Base-by-base conservation (phyloP, 495 filamentous ascomycete genomes). In the Penicillium samsonianum region DNA sequence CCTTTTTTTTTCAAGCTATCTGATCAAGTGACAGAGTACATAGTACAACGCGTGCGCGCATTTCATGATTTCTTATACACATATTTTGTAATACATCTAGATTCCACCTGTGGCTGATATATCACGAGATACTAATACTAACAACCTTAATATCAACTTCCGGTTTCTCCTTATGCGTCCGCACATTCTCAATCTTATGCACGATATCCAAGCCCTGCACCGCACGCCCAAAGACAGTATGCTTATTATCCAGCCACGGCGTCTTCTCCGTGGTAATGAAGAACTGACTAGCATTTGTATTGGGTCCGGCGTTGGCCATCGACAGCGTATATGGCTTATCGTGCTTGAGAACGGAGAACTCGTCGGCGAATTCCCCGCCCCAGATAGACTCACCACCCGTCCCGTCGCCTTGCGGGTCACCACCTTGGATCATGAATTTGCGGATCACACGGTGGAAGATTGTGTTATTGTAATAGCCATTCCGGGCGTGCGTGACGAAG, bases 251-350 rank as follows among this genome's bases (percentile, higher is more conserved):
- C 54, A 99, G 74, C 95, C 95, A 99, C 14, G 92, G 87, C 12
- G 94, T 90, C 76, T 94, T 94, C 71, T 98, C 94, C 2, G 94
- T 97, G 6, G 94, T 98, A 58, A 99, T 96, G 63, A 99, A 99
- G 73, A 99, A 99, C 73, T 99, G 94, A 58, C 87, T 90, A 8
- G 80, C 83, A 58, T 90, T 88, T 37, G 82, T 84, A 50, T 84
- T 94, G 0, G 90, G 89, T 0, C 94, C 94, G 0, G 94, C 93
- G 72, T 99, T 99, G 8, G 94, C 94, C 93, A 97, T 98, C 59
- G 88, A 91, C 31, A 98, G 78, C 3, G 93, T 98, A 68, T 97
- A 98, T 2, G 95, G 87, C 73, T 95, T 96, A 74, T 98, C 95
- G 62, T 98, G 94, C 67, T 88, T 91, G 61, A 98, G 73, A 9